phyloP scores from a whole-genome alignment of 2,329 filamentous ascomycete genomes.

The Fusarium sp. region DNA sequence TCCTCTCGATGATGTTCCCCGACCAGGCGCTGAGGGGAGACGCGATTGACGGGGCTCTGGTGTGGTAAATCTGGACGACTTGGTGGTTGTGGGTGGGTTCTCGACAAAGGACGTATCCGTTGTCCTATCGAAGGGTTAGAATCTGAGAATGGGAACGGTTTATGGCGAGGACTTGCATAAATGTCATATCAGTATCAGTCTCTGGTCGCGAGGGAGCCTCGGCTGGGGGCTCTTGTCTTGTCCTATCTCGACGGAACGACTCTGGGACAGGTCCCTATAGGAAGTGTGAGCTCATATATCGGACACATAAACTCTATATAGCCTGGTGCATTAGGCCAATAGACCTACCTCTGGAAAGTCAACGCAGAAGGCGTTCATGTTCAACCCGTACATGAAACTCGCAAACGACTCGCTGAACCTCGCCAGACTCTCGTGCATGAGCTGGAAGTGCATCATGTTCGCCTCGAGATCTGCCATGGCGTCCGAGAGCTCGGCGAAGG shows the following conservation, averaged over 20 bases:
- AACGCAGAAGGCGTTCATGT: conserved; percentile 99
- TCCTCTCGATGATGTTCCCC: conserved; percentile 51
- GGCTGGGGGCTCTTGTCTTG: conserved; percentile 61
- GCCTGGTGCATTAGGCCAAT: not conserved
- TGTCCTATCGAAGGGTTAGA: conserved; percentile 66
- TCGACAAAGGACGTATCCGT: conserved; percentile 93
- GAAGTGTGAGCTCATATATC: conserved; percentile 8
- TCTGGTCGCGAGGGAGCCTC: conserved; percentile 46
- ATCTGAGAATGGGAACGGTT: not conserved
- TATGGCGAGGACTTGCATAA: conserved; percentile 70
- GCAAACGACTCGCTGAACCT: conserved; percentile 97
- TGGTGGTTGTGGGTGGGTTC: conserved; percentile 73
- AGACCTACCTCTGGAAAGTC: conserved; percentile 87
- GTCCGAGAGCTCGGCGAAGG: conserved; percentile 93
- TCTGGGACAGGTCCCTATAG: conserved; percentile 81
- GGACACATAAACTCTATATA: not conserved
- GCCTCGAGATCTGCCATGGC: conserved; percentile 95
- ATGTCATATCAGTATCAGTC: conserved; percentile 78
- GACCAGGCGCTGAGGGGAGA: conserved; percentile 53
- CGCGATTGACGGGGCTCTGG: conserved; percentile 58
- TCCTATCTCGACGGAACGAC: conserved; percentile 77
- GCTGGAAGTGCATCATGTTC: conserved; percentile 96
- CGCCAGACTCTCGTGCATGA: conserved; percentile 94
- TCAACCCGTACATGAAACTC: conserved; percentile 93
- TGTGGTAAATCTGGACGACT: conserved; percentile 58